Conservation (phyloP, 176 grass and related monocot genomes). For the Triticum monococcum region DNA sequence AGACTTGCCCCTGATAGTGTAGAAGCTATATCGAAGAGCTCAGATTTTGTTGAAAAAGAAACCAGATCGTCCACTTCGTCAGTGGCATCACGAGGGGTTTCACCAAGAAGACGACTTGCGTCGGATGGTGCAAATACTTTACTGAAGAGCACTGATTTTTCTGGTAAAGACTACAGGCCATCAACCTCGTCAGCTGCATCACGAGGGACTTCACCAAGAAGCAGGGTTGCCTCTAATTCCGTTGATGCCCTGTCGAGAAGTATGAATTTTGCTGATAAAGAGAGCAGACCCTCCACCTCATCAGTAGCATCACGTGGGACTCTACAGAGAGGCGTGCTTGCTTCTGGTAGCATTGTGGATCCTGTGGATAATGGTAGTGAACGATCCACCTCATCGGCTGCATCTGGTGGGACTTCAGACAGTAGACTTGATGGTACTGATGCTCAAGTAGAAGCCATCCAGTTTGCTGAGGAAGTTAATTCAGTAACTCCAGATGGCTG, state of each 20-base stretch:
- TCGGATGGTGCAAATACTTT: conserved; percentile 2
- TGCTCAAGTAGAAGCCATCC: conserved; percentile 22
- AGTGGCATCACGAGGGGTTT: conserved; percentile 9
- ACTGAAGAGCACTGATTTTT: conserved; percentile 28
- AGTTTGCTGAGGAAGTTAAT: conserved; percentile 24
- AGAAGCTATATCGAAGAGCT: conserved; percentile 12
- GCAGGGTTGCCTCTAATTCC: conserved; percentile 17
- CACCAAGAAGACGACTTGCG: conserved; percentile 27
- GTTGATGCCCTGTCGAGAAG: conserved; percentile 10
- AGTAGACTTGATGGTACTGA: conserved; percentile 26
- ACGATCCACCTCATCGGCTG: conserved; percentile 13
- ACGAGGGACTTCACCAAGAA: conserved; percentile 43
- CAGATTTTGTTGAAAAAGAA: conserved; percentile 21
- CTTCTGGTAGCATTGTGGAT: conserved; percentile 2
- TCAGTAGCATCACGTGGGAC: conserved; percentile 3
- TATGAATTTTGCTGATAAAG: conserved; percentile 26
- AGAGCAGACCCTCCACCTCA: conserved; percentile 20
- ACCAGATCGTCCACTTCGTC: neutral
- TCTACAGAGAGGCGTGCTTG: conserved; percentile 1
- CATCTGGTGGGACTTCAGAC: conserved; percentile 24
- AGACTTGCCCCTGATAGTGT: neutral
- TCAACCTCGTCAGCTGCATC: conserved; percentile 26
- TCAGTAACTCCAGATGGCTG: conserved; percentile 10
- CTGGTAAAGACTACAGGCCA: conserved; percentile 36
- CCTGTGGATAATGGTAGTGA: neutral